Percentiles rank a stretch among this genome's conserved stretches.
These are phyloP conservation scores for Thuidium tamariscinum DNA, from an alignment of 225 moss, liverwort and hornwort species.

Conservation along the genomic window DNA sequence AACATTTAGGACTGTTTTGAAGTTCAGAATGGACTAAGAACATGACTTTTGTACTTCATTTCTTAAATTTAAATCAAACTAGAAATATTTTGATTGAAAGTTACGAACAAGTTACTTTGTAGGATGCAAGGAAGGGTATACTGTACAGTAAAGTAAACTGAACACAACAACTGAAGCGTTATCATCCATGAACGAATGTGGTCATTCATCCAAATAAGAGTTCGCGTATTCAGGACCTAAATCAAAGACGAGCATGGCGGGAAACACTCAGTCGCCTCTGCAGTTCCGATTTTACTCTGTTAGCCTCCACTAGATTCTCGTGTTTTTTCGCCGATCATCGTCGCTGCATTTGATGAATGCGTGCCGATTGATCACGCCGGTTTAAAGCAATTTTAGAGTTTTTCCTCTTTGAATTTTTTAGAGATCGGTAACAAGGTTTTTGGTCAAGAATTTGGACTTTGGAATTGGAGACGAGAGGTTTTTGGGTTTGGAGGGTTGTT, in stretches of 20 bases:
- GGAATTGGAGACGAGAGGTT: neutral
- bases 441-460: neutral
- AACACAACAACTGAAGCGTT: neutral
- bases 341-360: neutral
- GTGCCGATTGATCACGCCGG: too few relatives aligned
- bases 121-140: neutral
- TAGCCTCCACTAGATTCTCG: neutral
- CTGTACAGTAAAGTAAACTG: neutral
- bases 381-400: too few relatives aligned
- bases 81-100: neutral
- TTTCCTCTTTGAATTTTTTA: neutral
- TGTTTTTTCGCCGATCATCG: neutral
- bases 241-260: conserved; percentile 24
- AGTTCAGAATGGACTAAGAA: neutral
- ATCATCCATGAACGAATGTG: neutral
- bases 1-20: neutral
- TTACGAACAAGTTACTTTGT: neutral
- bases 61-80: neutral
- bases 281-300: neutral
- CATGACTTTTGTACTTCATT: neutral
- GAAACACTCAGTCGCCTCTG: neutral
- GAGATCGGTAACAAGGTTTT: neutral
- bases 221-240: neutral
- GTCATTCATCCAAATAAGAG: neutral
- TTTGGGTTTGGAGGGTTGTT: neutral